Evolutionary conservation across 768 basidiomycete species (phyloP), one percentile per base, ranked within the genome.

Genomic region (Tephrocybe sp.): DNA sequence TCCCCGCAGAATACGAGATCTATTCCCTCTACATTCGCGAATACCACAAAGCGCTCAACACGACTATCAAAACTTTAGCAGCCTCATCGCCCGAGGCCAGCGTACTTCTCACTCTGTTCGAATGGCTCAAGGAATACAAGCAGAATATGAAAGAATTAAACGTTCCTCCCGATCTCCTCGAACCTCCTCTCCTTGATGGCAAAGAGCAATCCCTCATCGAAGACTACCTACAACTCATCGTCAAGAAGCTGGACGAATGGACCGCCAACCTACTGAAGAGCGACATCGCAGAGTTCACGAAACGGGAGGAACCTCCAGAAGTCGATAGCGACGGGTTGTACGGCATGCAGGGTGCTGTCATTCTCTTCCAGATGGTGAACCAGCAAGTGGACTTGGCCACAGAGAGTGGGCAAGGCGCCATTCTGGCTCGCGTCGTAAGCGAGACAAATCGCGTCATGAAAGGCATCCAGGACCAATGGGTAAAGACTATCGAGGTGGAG

Each of bases 301-400:
- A 83, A 42, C 81, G 97, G 16, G 79, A 83, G 27, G 83, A 88
- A 57, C 90, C 91, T 21, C 95, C 94, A 2, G 95, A 98, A 67
- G 69, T 88, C 39, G 91, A 94, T 61, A 81, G 81, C 47, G 93
- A 97, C 51, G 92, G 91, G 12, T 73, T 88, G 54, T 97, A 97
- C 63, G 90, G 90, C 16, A 88, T 86, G 52, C 90, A 97, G 63
- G 90, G 94, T 36, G 87, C 94, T 15, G 83, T 95, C 44, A 97
- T 98, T 60, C 75, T 99, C 53, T 98, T 97, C 78, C 91, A 97
- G 69, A 94, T 98, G 88, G 87, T 97, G 58, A 98, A 94, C 67
- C 92, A 95, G 67, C 95, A 97, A 67, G 79, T 93, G 50, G 95
- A 98, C 61, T 78, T 93, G 13, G 94, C 94, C 8, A 86, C 88